phyloP scores from a whole-genome alignment of 495 filamentous ascomycete genomes.

The Penicillium canescens region DNA sequence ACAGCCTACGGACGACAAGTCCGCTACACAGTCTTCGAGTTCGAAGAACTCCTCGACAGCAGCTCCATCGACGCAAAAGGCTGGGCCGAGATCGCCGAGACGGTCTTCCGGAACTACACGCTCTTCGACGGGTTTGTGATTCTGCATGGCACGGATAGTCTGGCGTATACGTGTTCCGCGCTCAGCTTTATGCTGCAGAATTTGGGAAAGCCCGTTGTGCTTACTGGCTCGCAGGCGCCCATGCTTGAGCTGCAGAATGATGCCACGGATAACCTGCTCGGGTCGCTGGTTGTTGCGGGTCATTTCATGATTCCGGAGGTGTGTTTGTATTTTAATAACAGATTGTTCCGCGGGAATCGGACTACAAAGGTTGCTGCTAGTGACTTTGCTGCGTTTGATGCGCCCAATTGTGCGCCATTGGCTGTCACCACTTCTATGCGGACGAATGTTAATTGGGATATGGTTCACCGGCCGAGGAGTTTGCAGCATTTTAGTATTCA shows the following conservation, averaged over 20 bases:
- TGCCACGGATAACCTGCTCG: slow-evolving; percentile 93
- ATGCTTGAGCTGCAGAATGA: slow-evolving; percentile 94
- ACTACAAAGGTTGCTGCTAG: slow-evolving; percentile 86
- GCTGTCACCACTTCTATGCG: slow-evolving; percentile 78
- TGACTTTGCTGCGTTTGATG: slow-evolving; percentile 83
- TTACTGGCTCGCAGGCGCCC: slow-evolving; percentile 89
- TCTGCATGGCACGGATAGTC: slow-evolving; percentile 92
- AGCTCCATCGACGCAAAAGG: slow-evolving; percentile 88
- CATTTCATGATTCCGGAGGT: slow-evolving; percentile 98
- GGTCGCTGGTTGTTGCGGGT: slow-evolving; percentile 88
- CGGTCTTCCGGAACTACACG: slow-evolving; percentile 74
- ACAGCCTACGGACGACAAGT: slow-evolving; percentile 81
- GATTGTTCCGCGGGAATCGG: slow-evolving; percentile 87
- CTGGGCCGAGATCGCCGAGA: slow-evolving; percentile 82
- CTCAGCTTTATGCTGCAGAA: slow-evolving; percentile 94
- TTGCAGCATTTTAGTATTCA: slow-evolving; percentile 77
- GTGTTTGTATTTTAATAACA: slow-evolving; percentile 93
- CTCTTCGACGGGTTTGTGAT: slow-evolving; percentile 94
- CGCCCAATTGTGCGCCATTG: slow-evolving; percentile 79
- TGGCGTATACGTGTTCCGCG: slow-evolving; percentile 90
- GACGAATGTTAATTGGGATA: slow-evolving; percentile 80
- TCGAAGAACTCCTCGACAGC: slow-evolving; percentile 83
- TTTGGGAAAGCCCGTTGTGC: slow-evolving; percentile 86
- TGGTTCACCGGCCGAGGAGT: slow-evolving; percentile 71
- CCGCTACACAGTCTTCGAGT: slow-evolving; percentile 85